Evolutionary conservation across 352 stramenopile species (phyloP).

Genomic region (Aphanomyces euteiches): DNA sequence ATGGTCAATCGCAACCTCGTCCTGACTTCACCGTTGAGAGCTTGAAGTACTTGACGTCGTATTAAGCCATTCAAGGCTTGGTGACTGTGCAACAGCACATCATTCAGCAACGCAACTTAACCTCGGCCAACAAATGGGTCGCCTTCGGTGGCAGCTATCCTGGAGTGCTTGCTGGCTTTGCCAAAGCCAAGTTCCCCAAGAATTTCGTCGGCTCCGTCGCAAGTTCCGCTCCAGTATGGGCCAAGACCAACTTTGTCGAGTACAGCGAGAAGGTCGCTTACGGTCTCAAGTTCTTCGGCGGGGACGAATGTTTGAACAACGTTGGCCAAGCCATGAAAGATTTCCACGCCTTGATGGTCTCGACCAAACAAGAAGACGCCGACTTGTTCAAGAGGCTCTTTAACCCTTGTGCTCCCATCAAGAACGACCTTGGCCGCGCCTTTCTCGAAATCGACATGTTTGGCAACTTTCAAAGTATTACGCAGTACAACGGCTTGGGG

Average conservation of each 20-base stretch:
- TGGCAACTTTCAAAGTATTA: constrained; percentile 12
- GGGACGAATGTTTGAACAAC: constrained; percentile 33
- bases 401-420: constrained; percentile 16
- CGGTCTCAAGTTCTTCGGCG: constrained; percentile 38
- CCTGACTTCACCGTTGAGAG: constrained; percentile 62
- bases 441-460: constrained; percentile 12
- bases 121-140: constrained; percentile 50
- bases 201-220: constrained; percentile 21
- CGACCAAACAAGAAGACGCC: neutral
- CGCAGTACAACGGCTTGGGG: constrained; percentile 19
- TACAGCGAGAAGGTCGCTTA: constrained; percentile 62
- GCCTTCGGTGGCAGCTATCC: constrained; percentile 79
- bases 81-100: constrained; percentile 72
- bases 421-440: constrained; percentile 12
- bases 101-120: constrained; percentile 29
- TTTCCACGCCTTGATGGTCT: constrained; percentile 10
- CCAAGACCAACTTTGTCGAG: constrained; percentile 61
- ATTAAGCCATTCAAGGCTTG: constrained; percentile 78
- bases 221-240: constrained; percentile 68
- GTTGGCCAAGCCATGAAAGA: constrained; percentile 53
- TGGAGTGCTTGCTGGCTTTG: constrained; percentile 72
- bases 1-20: constrained; percentile 76
- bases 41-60: constrained; percentile 69
- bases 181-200: constrained; percentile 33
- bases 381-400: constrained; percentile 26